phyloP scores from a whole-genome alignment of 2,329 filamentous ascomycete species.

The Didymellaceae sp. region DNA sequence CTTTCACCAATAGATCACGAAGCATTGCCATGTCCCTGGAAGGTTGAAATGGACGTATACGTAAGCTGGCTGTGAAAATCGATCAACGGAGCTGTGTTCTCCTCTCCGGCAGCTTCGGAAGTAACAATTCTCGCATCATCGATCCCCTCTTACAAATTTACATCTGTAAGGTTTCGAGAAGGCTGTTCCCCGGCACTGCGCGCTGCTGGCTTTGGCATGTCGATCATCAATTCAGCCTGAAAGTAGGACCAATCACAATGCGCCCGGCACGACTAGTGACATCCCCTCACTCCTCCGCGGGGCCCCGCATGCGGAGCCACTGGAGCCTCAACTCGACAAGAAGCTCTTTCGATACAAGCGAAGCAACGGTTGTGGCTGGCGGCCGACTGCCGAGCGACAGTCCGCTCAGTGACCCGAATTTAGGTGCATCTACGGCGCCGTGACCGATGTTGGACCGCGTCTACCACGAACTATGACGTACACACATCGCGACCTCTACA shows the following conservation, averaged over 20 bases:
- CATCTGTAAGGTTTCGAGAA: too few species aligned
- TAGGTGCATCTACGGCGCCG: constrained; percentile 1
- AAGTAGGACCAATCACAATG: constrained; percentile 21
- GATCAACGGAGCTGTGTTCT: too few species aligned
- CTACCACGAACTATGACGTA: constrained; percentile 21
- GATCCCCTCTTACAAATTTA: too few species aligned
- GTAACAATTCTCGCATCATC: too few species aligned
- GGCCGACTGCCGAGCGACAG: constrained; percentile 2
- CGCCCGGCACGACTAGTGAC: constrained; percentile 10
- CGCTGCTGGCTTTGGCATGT: neutral
- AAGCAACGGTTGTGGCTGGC: constrained; percentile 22
- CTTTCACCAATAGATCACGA: constrained; percentile 1
- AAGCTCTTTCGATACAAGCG: constrained; percentile 8
- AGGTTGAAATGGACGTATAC: too few species aligned
- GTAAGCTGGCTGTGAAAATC: too few species aligned
- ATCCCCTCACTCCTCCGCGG: constrained; percentile 27
- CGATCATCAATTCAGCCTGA: constrained; percentile 30
- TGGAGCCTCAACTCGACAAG: constrained; percentile 12
- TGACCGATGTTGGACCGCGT: constrained; percentile 11
- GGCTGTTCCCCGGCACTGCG: neutral
- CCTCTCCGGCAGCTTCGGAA: too few species aligned
- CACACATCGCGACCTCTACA: constrained; percentile 7
- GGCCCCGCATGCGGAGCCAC: constrained; percentile 24
- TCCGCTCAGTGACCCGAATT: neutral
- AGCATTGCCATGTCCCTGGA: too few species aligned